These are phyloP conservation scores for Cercospora beticola DNA, from an alignment of 2,329 filamentous ascomycete species.

Conservation along the genomic window DNA sequence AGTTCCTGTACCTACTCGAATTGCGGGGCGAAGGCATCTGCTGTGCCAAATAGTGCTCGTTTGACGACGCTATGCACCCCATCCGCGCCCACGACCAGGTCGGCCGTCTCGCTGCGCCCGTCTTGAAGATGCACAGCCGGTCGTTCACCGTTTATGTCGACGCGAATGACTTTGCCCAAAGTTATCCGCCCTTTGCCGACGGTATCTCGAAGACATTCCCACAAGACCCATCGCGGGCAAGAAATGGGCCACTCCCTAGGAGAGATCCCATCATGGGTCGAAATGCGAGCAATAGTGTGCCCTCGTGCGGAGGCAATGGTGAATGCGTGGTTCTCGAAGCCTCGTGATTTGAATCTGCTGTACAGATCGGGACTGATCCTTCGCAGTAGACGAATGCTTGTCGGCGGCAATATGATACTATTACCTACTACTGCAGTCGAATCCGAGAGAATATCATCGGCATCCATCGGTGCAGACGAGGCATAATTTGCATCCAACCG, in stretches of 20 bases:
- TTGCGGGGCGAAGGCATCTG: constrained; percentile 35
- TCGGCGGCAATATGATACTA: constrained; percentile 11
- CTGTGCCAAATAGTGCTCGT: constrained; percentile 40
- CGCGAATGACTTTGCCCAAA: constrained; percentile 13
- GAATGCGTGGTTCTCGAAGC: constrained; percentile 11
- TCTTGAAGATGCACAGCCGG: constrained; percentile 16
- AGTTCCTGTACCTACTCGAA: constrained; percentile 13
- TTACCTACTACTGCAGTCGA: constrained; percentile 7
- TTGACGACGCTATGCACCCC: constrained; percentile 25
- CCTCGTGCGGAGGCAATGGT: constrained; percentile 11
- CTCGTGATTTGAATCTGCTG: constrained; percentile 5
- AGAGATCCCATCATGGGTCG: neutral
- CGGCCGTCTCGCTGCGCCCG: constrained; percentile 13
- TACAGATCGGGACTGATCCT: constrained; percentile 3
- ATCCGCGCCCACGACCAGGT: constrained; percentile 26
- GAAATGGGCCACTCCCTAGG: neutral
- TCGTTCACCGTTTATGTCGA: neutral
- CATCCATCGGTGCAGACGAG: no score
- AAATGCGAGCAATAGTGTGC: neutral
- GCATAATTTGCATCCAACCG: no score
- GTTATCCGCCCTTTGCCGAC: neutral
- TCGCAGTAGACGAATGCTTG: constrained; percentile 4
- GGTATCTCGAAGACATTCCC: constrained; percentile 10
- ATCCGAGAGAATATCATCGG: neutral
- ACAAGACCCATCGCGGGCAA: constrained; percentile 9